Conservation (phyloP, 1,139 yeast species). For the Candida albicans region DNA sequence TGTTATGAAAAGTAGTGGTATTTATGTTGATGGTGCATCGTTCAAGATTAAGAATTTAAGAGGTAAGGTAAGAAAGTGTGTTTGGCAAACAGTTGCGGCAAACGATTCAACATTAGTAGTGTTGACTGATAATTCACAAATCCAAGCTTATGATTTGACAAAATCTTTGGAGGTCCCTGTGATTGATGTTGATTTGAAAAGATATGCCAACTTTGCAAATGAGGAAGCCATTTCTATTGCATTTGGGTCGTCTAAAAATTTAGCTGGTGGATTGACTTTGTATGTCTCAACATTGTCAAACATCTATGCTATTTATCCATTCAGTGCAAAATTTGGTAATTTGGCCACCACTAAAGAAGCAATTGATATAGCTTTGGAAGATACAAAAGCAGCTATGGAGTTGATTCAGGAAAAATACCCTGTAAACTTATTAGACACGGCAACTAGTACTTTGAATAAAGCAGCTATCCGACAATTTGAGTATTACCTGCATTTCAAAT, state of each 20-base stretch:
- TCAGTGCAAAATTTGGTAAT: constrained; percentile 20
- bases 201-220: constrained; percentile 10
- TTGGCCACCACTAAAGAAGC: constrained; percentile 25
- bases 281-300: constrained; percentile 29
- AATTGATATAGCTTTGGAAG: constrained; percentile 27
- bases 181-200: constrained; percentile 21
- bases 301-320: constrained; percentile 37
- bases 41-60: constrained; percentile 19
- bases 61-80: constrained; percentile 24
- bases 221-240: constrained; percentile 30
- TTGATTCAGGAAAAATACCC: constrained; percentile 21
- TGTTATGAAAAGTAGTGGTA: constrained; percentile 2
- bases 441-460: constrained; percentile 18
- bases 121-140: constrained; percentile 24
- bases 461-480: constrained; percentile 22
- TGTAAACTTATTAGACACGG: constrained; percentile 7
- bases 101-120: constrained; percentile 33
- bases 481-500: constrained; percentile 19
- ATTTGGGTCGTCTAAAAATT: constrained; percentile 32
- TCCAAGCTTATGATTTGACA: constrained; percentile 32
- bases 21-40: constrained; percentile 16
- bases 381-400: constrained; percentile 21
- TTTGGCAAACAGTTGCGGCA: constrained; percentile 35
- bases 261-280: constrained; percentile 37
- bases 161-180: constrained; percentile 27